A percentile compares a stretch with the other conserved stretches of the same genome.
Evolutionary conservation across 768 basidiomycete species (phyloP).

Genomic region (Russula vinacea): DNA sequence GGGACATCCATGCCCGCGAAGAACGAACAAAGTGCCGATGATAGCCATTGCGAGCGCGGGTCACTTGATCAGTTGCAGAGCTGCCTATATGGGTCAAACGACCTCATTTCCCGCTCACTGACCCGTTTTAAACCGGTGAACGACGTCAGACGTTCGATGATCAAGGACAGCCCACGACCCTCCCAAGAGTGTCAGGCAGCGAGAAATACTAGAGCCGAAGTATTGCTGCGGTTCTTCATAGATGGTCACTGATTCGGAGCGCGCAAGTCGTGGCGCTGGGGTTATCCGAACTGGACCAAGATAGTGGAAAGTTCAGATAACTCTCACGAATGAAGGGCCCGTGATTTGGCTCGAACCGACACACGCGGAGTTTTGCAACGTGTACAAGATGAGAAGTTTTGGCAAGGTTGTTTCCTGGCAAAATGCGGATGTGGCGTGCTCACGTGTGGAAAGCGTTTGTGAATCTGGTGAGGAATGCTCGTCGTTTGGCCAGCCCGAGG

Average conservation of each 20-base stretch:
- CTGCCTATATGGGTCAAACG: constrained; percentile 17
- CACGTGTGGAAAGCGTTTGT: constrained; percentile 28
- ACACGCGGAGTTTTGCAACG: constrained; percentile 30
- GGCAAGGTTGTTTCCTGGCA: constrained; percentile 26
- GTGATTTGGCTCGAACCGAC: constrained; percentile 27
- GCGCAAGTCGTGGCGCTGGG: constrained; percentile 28
- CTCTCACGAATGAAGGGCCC: constrained; percentile 25
- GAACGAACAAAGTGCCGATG: constrained; percentile 13
- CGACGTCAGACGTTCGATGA: constrained; percentile 27
- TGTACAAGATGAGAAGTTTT: constrained; percentile 26
- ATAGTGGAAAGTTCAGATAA: constrained; percentile 19
- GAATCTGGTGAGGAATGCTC: constrained; percentile 30
- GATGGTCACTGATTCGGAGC: constrained; percentile 30
- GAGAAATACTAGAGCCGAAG: constrained; percentile 17
- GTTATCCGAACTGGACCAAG: constrained; percentile 12
- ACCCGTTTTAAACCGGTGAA: constrained; percentile 12
- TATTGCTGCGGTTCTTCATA: constrained; percentile 24
- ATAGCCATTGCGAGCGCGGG: constrained; percentile 14
- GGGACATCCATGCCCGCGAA: constrained; percentile 17
- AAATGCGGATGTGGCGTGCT: constrained; percentile 30
- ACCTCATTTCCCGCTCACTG: constrained; percentile 4
- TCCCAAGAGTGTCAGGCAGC: constrained; percentile 12
- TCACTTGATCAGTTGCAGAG: constrained; percentile 20
- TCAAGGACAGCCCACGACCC: constrained; percentile 26
- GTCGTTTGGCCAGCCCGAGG: constrained; percentile 28